phyloP scores from a whole-genome alignment of 2,329 filamentous ascomycete genomes.

The Xylaria sp. region DNA sequence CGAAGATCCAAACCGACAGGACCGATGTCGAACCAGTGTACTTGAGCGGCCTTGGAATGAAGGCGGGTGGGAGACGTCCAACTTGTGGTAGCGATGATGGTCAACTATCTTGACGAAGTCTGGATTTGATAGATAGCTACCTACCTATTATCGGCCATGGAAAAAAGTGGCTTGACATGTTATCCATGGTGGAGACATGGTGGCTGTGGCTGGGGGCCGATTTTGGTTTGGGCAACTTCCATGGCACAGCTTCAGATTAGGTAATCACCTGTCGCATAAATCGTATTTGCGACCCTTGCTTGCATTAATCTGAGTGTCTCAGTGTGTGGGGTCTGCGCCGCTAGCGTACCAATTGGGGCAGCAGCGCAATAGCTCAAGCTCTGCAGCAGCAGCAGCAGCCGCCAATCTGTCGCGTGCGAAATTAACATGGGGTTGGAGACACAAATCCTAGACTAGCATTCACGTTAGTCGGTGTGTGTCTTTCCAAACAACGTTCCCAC shows the following conservation, averaged over 20 bases:
- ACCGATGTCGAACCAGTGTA: constrained; percentile 24
- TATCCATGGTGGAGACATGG: background rate
- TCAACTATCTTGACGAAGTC: background rate
- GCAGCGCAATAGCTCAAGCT: constrained; percentile 19
- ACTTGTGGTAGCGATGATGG: constrained; percentile 8
- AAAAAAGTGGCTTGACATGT: constrained; percentile 12
- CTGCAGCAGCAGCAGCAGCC: constrained; percentile 28
- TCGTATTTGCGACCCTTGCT: background rate
- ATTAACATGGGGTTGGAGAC: constrained; percentile 39
- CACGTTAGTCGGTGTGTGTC: background rate
- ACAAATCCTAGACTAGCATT: background rate
- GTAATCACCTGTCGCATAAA: background rate
- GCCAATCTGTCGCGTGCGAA: constrained; percentile 36
- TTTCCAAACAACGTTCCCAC: constrained; percentile 7
- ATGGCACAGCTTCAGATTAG: background rate
- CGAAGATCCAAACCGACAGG: constrained; percentile 40
- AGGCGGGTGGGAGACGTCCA: constrained; percentile 18
- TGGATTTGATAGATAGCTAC: background rate
- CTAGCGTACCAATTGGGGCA: constrained; percentile 15
- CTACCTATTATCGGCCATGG: background rate
- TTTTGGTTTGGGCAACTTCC: background rate
- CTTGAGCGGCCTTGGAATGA: constrained; percentile 19
- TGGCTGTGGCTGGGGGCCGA: background rate
- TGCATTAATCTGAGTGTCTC: background rate
- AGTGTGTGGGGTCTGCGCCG: background rate